Conservation (phyloP, 202 grass and related monocot species). For the Musa balbisiana region DNA sequence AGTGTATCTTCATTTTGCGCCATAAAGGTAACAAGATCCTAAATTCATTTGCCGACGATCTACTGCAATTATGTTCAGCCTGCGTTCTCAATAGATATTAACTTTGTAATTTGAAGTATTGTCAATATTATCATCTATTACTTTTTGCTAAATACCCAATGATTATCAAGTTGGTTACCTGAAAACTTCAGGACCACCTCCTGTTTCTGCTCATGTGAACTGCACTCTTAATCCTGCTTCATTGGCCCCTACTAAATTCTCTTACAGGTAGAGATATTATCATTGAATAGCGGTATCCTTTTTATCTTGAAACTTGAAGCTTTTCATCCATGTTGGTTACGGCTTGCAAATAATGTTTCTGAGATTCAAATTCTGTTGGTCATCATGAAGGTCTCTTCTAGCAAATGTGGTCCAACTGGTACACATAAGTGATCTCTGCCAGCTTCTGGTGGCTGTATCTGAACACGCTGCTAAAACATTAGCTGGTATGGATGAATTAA, state of each 20-base stretch:
- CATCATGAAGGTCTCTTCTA: constrained; percentile 79
- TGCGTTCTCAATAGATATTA: constrained; percentile 1
- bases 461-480: constrained; percentile 51
- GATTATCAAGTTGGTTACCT: constrained; percentile 42
- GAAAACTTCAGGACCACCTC: constrained; percentile 33
- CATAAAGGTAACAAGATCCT: no score
- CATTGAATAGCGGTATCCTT: background rate
- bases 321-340: background rate
- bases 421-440: constrained; percentile 80
- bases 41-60: no score
- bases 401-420: constrained; percentile 75
- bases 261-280: constrained; percentile 57
- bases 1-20: background rate
- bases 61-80: background rate
- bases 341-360: background rate
- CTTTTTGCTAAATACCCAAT: constrained; percentile 4
- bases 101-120: background rate
- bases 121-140: background rate
- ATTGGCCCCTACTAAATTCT: constrained; percentile 61
- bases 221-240: constrained; percentile 38
- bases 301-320: constrained; percentile 12
- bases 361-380: background rate
- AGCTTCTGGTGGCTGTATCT: constrained; percentile 69
- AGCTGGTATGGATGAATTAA: constrained; percentile 42
- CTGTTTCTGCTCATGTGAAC: constrained; percentile 35